Base-by-base conservation (phyloP, 2,329 filamentous ascomycete species). In the Cadophora gregata region DNA sequence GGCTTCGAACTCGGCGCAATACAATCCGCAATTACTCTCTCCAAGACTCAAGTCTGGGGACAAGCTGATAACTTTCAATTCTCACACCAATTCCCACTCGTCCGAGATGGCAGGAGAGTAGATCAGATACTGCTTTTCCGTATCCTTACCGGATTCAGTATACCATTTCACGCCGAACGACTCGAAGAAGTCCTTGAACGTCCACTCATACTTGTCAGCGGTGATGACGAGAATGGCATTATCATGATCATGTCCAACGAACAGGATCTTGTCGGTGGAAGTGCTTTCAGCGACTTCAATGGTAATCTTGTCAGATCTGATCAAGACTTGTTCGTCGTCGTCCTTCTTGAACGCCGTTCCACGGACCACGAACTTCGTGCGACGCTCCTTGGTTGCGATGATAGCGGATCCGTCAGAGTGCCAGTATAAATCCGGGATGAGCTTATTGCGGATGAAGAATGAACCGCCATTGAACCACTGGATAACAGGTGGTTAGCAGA, bases 161-260 rank as follows among this genome's bases (percentile, higher is more conserved):
- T 53, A 53, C 50, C 50, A 53, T 27, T 53, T 53, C 16, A 31
- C 50, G 6, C 50, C 50, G 14, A 53, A 53, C 3, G 27, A 53
- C 16, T 53, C 50, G 27, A 53, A 53, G 50, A 53, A 53, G 50
- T 53, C 50, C 50, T 53, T 53, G 27, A 53, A 53, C 5, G 50
- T 53, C 50, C 50, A 53, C 50, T 53, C 27, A 9, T 53, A 53
- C 19, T 53, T 53, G 12, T 53, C 50, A n/a, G 50, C 50, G 5
- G 50, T 53, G 50, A 53, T 53, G 14, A 31, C 50, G 9, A 53
- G 27, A 16, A 53, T 31, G 2, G 50, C 50, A 31, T 53, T 53
- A 9, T 29, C 50, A 12, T 31, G 50, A 9, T 31, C 50, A n/a
- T 53, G 50, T 19, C 50, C 50, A 27, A 53, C 50, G 19, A 53